Evolutionary conservation across 2,329 filamentous ascomycete genomes (phyloP).

Genomic region (Alternaria hordeiaustralica): DNA sequence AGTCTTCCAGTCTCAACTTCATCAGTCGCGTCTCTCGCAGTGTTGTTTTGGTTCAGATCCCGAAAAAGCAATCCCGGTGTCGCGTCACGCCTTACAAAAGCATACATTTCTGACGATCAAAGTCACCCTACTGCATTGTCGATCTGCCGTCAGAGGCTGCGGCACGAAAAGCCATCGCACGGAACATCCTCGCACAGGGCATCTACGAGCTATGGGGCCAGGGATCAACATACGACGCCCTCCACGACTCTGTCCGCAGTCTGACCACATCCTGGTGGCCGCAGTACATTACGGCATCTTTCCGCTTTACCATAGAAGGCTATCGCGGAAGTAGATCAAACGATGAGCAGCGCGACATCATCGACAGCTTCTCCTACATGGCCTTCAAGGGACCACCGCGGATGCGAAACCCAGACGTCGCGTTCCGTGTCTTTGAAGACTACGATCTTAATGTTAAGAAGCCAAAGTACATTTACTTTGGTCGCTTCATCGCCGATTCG

Average conservation of each 20-base stretch:
- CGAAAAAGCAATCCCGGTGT: background rate
- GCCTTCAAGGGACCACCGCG: conserved; percentile 78
- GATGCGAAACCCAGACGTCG: conserved; percentile 71
- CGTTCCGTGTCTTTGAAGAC: conserved; percentile 84
- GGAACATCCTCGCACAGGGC: conserved; percentile 80
- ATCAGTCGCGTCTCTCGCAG: conserved; percentile 2
- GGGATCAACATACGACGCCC: conserved; percentile 68
- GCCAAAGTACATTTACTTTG: conserved; percentile 71
- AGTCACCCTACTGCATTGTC: conserved; percentile 89
- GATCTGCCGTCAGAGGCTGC: conserved; percentile 67
- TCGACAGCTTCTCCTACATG: conserved; percentile 82
- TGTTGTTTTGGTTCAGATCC: background rate
- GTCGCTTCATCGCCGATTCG: conserved; percentile 71
- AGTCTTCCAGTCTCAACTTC: background rate
- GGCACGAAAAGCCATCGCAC: conserved; percentile 71
- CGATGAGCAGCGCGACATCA: conserved; percentile 71
- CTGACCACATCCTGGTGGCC: conserved; percentile 71
- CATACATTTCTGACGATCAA: conserved; percentile 15
- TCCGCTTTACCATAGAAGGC: conserved; percentile 85
- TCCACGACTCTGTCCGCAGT: conserved; percentile 70
- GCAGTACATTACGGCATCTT: conserved; percentile 69
- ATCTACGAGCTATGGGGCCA: conserved; percentile 91
- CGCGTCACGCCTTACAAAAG: background rate
- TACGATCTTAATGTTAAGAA: conserved; percentile 65
- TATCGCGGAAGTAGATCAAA: conserved; percentile 75